phyloP scores from a whole-genome alignment of 352 stramenopile species.

The Pythium dissotocum region DNA sequence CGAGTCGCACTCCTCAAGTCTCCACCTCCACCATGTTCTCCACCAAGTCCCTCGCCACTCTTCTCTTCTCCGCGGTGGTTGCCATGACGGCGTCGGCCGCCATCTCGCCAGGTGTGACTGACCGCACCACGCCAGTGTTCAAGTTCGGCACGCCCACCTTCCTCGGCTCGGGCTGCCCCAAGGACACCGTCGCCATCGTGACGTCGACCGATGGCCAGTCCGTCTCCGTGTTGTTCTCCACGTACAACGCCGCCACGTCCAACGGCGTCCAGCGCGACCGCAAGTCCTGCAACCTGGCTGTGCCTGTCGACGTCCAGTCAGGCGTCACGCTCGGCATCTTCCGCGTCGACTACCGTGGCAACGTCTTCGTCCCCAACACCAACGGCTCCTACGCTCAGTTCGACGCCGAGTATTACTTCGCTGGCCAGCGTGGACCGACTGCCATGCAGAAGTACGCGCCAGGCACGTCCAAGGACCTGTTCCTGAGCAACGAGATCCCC shows the following conservation, averaged over 20 bases:
- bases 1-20: not conserved
- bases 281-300: constrained; percentile 42
- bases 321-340: constrained; percentile 35
- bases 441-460: constrained; percentile 34
- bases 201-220: constrained; percentile 33
- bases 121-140: not conserved
- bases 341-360: constrained; percentile 49
- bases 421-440: constrained; percentile 39
- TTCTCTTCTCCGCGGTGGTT: not conserved
- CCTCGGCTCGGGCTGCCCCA: constrained; percentile 37
- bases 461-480: constrained; percentile 41
- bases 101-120: not conserved
- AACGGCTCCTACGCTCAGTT: constrained; percentile 44
- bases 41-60: not conserved
- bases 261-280: constrained; percentile 33
- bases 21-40: not conserved
- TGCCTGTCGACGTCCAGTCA: constrained; percentile 41
- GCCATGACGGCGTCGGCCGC: not conserved
- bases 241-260: constrained; percentile 34
- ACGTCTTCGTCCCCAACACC: constrained; percentile 37
- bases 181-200: constrained; percentile 29
- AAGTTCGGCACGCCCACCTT: constrained; percentile 32
- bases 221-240: constrained; percentile 40
- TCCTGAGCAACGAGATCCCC: constrained; percentile 46
- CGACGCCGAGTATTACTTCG: constrained; percentile 61